phyloP scores from a whole-genome alignment of 352 stramenopile genomes.

The Blastocystis hominis region DNA sequence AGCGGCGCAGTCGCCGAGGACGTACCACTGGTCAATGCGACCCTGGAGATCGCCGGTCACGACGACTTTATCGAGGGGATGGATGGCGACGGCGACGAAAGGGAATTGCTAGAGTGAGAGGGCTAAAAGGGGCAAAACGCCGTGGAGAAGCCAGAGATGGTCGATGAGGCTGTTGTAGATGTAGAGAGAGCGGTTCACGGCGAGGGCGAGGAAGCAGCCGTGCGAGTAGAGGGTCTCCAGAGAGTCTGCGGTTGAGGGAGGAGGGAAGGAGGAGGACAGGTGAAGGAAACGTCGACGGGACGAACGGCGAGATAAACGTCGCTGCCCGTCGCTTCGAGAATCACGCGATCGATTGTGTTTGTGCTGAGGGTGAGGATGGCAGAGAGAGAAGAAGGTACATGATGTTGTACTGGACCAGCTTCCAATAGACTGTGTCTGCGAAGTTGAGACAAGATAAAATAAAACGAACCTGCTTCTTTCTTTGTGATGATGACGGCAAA shows the following conservation, averaged over 20 bases:
- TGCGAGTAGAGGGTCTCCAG: background rate
- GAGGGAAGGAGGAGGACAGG: background rate
- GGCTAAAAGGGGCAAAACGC: background rate
- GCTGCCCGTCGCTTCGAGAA: background rate
- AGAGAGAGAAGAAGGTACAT: background rate
- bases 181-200: background rate
- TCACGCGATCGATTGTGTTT: background rate
- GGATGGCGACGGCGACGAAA: background rate
- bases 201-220: slow-evolving; percentile 1
- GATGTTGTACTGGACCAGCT: background rate
- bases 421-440: background rate
- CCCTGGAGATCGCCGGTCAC: background rate
- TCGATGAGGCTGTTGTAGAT: background rate
- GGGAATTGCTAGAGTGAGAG: background rate
- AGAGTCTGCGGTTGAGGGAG: background rate
- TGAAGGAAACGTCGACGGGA: background rate
- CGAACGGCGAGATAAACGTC: background rate
- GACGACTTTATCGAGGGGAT: background rate
- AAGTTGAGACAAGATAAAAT: background rate
- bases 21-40: slow-evolving; percentile 12
- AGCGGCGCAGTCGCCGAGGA: background rate
- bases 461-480: background rate
- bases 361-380: background rate
- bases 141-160: background rate
- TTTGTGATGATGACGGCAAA: background rate